These are phyloP conservation scores for Rhazya stricta DNA, from an alignment of 257 asterid genomes.

Conservation along the genomic window DNA sequence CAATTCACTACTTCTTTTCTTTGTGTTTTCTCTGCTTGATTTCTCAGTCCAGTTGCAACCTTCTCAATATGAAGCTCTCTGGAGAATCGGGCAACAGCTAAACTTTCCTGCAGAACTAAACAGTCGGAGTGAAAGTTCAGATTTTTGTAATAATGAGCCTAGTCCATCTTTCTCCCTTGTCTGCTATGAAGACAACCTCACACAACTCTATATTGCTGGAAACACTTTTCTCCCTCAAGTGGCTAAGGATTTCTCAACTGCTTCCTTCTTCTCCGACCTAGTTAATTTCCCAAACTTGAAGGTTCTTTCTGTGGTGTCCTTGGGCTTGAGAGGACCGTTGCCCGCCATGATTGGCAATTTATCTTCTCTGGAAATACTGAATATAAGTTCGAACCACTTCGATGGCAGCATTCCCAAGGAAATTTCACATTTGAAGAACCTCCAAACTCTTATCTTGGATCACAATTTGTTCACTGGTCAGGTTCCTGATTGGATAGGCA, in stretches of 20 bases:
- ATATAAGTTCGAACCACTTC: constrained; percentile 58
- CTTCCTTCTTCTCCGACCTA: constrained; percentile 44
- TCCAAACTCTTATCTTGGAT: constrained; percentile 68
- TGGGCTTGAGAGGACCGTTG: constrained; percentile 66
- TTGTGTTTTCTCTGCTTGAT: constrained; percentile 28
- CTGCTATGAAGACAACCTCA: constrained; percentile 70
- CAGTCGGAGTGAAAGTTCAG: constrained; percentile 53
- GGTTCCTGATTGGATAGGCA: constrained; percentile 50
- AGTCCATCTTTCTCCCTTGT: constrained; percentile 48
- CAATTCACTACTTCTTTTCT: constrained; percentile 13
- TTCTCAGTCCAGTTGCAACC: constrained; percentile 46
- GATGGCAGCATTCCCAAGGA: constrained; percentile 56
- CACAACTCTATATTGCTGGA: constrained; percentile 71
- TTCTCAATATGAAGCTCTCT: constrained; percentile 51
- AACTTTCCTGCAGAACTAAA: constrained; percentile 49
- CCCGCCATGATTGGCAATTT: constrained; percentile 52
- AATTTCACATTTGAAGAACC: constrained; percentile 41
- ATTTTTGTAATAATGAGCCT: constrained; percentile 55
- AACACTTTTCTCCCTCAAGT: constrained; percentile 35
- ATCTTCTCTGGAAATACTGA: constrained; percentile 60
- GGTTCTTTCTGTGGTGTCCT: constrained; percentile 62
- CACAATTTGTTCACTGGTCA: constrained; percentile 53
- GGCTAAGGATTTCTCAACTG: constrained; percentile 41
- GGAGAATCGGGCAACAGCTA: constrained; percentile 52
- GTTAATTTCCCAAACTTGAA: constrained; percentile 56